Evolutionary conservation across 331 rosid genomes (phyloP), one percentile per base, ranked within the genome.

Genomic region (Malus hybrid): DNA sequence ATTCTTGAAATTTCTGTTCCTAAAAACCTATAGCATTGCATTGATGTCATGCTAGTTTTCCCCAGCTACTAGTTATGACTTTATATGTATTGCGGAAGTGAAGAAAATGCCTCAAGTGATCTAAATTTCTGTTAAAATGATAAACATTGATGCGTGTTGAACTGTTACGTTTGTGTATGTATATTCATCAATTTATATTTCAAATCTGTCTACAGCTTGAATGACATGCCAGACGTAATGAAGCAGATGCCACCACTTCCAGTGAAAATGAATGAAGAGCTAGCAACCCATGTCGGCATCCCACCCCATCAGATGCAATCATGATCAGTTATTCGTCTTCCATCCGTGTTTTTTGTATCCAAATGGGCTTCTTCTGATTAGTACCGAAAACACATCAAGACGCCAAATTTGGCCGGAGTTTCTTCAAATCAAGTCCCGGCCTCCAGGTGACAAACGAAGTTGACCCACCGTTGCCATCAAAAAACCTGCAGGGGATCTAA

Each of bases 161-260:
- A 19, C 11, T 44, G 28, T 16, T 14, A 28, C 14, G 56, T 28
- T 18, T 24, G 12, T 44, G 8, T 11, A 15, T 55, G 9, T 16
- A 5, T 19, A 56, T 44, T 57, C 36, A 20, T 66, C 18, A 29
- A 48, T 66, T 27, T 67, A 33, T 46, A 57, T 31, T 50, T 69
- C 39, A 50, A 62, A 16, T 52, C 56, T 46, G 36, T 74, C n/a
- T 68, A 36, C 88, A 92, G 97, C 62, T 79, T 89, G 81, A 85
- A 79, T 32, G 97, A 95, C 82, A 76, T 76, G 44, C 97, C 99
- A 2, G 96, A 89, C 55, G 92, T 90, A 76, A 92, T 95, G 99
- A 95, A 95, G 91, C 96, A 95, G 84, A 92, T 92, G 99, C 97
- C 97, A 3, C 93, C 97, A 6, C 93, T 92, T 80, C 96, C 97